These are phyloP conservation scores for Chrysanthemum lavandulifolium DNA, from an alignment of 129 eudicot genomes.

Conservation along the genomic window DNA sequence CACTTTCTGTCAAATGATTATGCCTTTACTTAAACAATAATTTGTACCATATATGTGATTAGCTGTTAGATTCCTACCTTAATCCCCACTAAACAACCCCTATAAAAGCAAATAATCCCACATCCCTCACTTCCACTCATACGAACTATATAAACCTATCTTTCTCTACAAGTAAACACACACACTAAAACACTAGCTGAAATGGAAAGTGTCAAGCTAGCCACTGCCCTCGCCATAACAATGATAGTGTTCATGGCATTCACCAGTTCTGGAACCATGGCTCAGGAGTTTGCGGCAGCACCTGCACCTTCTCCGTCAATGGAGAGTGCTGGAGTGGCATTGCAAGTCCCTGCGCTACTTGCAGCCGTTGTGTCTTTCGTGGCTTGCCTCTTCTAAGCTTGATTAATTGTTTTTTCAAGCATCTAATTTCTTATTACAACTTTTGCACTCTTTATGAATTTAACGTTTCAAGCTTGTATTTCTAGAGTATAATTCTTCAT, in stretches of 20 bases:
- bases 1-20: slow-evolving; percentile 24
- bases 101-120: slow-evolving; percentile 4
- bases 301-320: slow-evolving; percentile 53
- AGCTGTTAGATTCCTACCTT: slow-evolving; percentile 33
- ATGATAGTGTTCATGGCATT: slow-evolving; percentile 29
- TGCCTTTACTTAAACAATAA: slow-evolving; percentile 6
- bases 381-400: slow-evolving; percentile 34
- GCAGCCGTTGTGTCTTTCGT: slow-evolving; percentile 34
- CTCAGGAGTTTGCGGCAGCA: slow-evolving; percentile 34
- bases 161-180: neutral
- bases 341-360: slow-evolving; percentile 35
- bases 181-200: neutral
- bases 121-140: neutral
- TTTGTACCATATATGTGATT: slow-evolving; percentile 22
- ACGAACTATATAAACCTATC: neutral
- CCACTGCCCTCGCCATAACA: slow-evolving; percentile 27
- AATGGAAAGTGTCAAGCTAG: slow-evolving; percentile 39
- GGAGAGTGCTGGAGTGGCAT: slow-evolving; percentile 38
- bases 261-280: slow-evolving; percentile 27
- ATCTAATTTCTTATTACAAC: neutral
- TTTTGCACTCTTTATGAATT: neutral
- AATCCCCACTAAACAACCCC: slow-evolving; percentile 18
- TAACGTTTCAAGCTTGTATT: slow-evolving; percentile 9
- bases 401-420: neutral
- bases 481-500: slow-evolving; percentile 15